A percentile compares a stretch with the other conserved stretches of the same genome.
phyloP scores from a whole-genome alignment of 179 eudicot species.

The Beta lomatogona region DNA sequence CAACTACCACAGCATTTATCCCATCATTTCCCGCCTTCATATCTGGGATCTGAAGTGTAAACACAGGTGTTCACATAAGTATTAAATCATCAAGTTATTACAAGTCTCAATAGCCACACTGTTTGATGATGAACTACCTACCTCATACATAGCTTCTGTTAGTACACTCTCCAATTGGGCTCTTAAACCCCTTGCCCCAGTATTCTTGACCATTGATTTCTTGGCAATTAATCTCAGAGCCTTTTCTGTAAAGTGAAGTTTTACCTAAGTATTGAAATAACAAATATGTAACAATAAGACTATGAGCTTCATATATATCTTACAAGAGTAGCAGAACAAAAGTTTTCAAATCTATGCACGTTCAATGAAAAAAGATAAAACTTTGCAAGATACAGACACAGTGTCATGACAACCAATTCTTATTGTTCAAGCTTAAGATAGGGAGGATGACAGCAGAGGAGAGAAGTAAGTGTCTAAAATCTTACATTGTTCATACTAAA shows the following conservation, averaged over 20 bases:
- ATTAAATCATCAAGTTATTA: background rate
- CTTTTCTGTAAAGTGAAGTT: conserved; percentile 76
- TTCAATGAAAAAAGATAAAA: background rate
- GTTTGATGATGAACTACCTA: conserved; percentile 28
- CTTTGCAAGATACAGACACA: conserved; percentile 1
- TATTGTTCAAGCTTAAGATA: background rate
- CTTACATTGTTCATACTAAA: conserved; percentile 91
- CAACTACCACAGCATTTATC: conserved; percentile 45
- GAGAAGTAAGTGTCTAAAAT: conserved; percentile 30
- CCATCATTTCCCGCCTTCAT: conserved; percentile 32
- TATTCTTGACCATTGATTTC: conserved; percentile 83
- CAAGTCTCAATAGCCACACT: background rate
- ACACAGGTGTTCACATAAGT: background rate
- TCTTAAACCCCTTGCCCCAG: conserved; percentile 94
- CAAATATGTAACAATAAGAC: background rate
- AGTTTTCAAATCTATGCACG: background rate
- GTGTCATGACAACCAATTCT: conserved; percentile 2
- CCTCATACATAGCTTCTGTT: conserved; percentile 96
- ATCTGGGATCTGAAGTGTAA: conserved; percentile 42
- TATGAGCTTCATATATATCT: background rate
- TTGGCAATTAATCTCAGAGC: conserved; percentile 74
- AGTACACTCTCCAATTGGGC: conserved; percentile 77
- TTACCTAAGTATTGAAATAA: conserved; percentile 50
- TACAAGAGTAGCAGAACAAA: background rate
- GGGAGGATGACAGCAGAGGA: background rate